Percentiles rank a stretch among this genome's conserved stretches.
Conservation (phyloP, 2,329 filamentous ascomycete species). For the Rhinocladiella mackenziei region DNA sequence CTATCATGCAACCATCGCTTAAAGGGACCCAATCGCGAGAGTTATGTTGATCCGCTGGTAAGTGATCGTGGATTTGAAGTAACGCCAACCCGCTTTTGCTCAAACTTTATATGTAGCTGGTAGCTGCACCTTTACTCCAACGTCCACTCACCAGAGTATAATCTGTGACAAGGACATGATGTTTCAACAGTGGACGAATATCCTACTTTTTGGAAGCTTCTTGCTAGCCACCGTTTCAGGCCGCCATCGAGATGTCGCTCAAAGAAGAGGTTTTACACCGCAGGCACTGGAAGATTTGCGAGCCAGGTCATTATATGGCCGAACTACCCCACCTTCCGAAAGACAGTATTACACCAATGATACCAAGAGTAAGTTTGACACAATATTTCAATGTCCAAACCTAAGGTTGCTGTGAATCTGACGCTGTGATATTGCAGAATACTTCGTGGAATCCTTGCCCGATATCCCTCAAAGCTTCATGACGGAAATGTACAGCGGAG, state of each 20-base stretch:
- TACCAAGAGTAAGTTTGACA: constrained; percentile 16
- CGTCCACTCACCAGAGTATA: not conserved
- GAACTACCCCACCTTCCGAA: constrained; percentile 2
- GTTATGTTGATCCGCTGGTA: not conserved
- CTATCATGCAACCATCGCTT: not conserved
- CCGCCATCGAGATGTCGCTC: constrained; percentile 13
- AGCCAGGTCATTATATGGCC: constrained; percentile 12
- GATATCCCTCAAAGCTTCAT: constrained; percentile 22
- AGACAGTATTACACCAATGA: constrained; percentile 18
- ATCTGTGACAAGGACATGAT: constrained; percentile 2
- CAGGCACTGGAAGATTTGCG: constrained; percentile 15
- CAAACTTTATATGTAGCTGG: constrained; percentile 9
- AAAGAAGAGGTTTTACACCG: constrained; percentile 14
- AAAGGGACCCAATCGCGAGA: not conserved
- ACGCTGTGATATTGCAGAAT: constrained; percentile 7
- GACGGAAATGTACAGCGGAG: constrained; percentile 25
- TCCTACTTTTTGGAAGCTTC: constrained; percentile 11
- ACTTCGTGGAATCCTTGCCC: constrained; percentile 22
- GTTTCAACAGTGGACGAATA: constrained; percentile 4
- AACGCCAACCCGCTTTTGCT: not conserved
- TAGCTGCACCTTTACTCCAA: constrained; percentile 14
- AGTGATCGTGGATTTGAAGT: not conserved
- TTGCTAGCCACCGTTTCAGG: constrained; percentile 9
- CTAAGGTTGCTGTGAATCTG: not conserved
- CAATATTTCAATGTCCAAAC: not conserved